Conservation (phyloP, 768 basidiomycete species). For the Kwoniella heveanensis region DNA sequence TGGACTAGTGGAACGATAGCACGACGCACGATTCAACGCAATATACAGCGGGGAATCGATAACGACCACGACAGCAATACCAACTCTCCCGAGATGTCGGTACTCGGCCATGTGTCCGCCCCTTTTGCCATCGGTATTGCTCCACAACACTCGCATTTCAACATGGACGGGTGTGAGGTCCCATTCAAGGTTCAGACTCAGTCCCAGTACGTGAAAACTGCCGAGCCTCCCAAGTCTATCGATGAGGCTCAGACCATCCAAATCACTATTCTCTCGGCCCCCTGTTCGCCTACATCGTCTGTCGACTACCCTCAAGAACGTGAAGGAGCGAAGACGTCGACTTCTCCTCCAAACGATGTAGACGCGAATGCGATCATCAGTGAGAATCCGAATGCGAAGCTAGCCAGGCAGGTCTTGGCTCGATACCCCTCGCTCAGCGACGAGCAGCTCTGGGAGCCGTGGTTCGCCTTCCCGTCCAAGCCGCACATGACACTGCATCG, state of each 20-base stretch:
- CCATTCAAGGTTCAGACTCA: background rate
- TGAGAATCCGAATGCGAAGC: background rate
- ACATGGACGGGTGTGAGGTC: background rate
- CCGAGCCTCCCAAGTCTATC: background rate
- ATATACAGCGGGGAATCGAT: no score
- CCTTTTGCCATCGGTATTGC: background rate
- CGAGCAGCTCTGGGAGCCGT: slow-evolving; percentile 18
- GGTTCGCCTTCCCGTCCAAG: slow-evolving; percentile 15
- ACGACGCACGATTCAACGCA: no score
- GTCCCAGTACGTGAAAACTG: no score
- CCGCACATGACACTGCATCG: slow-evolving; percentile 16
- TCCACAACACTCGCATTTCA: background rate
- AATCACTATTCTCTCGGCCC: background rate
- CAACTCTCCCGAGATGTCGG: background rate
- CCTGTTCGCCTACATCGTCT: background rate
- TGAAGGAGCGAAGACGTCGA: no score
- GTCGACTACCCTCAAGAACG: background rate
- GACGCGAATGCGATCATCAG: no score
- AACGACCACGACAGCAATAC: background rate
- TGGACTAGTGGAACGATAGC: no score
- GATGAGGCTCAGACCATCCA: background rate
- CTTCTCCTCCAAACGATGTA: background rate
- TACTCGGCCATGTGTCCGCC: background rate
- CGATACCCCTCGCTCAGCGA: background rate
- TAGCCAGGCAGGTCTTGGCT: background rate